Evolutionary conservation across 2,329 filamentous ascomycete species (phyloP).

Genomic region (Phoma herbarum): DNA sequence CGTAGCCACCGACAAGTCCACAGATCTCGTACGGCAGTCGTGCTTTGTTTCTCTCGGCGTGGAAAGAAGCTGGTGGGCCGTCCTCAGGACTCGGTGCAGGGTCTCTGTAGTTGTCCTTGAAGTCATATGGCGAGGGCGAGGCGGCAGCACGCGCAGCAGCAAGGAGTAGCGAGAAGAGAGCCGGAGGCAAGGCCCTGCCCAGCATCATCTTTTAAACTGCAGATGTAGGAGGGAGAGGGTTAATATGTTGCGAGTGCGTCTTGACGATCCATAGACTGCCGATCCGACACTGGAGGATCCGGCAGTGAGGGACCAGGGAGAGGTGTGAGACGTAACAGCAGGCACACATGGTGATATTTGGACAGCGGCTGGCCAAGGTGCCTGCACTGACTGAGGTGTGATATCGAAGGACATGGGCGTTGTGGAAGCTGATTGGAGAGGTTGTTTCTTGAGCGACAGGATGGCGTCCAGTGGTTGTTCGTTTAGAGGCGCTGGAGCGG

Average conservation of each 20-base stretch:
- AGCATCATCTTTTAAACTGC: slow-evolving; percentile 37
- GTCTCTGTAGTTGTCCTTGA: slow-evolving; percentile 39
- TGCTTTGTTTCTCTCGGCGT: slow-evolving; percentile 50
- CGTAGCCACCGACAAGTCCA: slow-evolving; percentile 84
- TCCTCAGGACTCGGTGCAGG: slow-evolving; percentile 41
- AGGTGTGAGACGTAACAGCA: slow-evolving; percentile 33
- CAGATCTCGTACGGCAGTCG: slow-evolving; percentile 84
- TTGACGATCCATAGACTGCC: slow-evolving; percentile 25
- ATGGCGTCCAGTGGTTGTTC: slow-evolving; percentile 43
- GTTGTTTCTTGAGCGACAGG: slow-evolving; percentile 35
- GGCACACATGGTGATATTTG: slow-evolving; percentile 39
- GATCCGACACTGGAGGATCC: slow-evolving; percentile 25
- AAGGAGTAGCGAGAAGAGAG: slow-evolving; percentile 40
- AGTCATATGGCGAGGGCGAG: slow-evolving; percentile 35
- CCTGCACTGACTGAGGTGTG: slow-evolving; percentile 18
- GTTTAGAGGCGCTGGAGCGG: slow-evolving; percentile 46
- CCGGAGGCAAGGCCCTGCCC: slow-evolving; percentile 34
- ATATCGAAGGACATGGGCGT: slow-evolving; percentile 33
- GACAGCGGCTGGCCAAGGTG: slow-evolving; percentile 27
- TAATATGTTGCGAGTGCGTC: slow-evolving; percentile 12
- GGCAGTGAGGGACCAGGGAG: slow-evolving; percentile 35
- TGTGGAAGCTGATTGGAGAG: slow-evolving; percentile 43
- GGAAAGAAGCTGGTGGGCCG: slow-evolving; percentile 39
- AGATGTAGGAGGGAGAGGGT: slow-evolving; percentile 14
- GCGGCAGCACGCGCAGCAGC: slow-evolving; percentile 36